Evolutionary conservation across 2,329 filamentous ascomycete species (phyloP), one percentile per base, ranked within the genome.

Genomic region (Botryotinia narcissicola): DNA sequence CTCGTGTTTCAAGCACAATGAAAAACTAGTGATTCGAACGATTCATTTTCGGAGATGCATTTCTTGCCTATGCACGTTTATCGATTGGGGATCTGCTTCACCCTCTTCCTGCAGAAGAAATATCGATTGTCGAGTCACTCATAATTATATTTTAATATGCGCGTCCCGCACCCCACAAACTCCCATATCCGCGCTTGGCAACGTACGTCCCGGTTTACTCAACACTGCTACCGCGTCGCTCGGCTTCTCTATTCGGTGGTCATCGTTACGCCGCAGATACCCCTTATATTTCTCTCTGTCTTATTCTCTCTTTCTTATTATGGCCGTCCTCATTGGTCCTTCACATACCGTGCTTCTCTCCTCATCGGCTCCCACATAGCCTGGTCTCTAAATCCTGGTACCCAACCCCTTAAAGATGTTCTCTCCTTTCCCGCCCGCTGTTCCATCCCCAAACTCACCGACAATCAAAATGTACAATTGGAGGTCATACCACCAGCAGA

Each of bases 181-280:
- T 22, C 48, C 18, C 37, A 69, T 25, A 69, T 69, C 37, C 48
- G 48, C 48, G 40, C 48, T 57, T 69, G 66, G 66, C 66, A 69
- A 42, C 48, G 66, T 12, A 57, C 66, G 18, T 12, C 37, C 18
- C n/a, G 54, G 25, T 29, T 42, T 22, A 68, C 35, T 7, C 48
- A 68, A 22, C 35, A 68, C 16, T 12, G 25, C 66, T 22, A 68
- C 66, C 48, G 66, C 66, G 20, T 42, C 20, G 20, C 35, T 25
- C 66, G 66, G 14, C 63, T 57, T 37, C 16, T 57, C 18, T 68
- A 42, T 14, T 57, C 46, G 3, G n/a, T 42, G 6, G 3, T 68
- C 2, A 9, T 32, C 48, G n/a, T 66, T 22, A 14, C 32, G 22
- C 63, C 32, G 1, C 63, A 66, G 16, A 66, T 51, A 14, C 63